Percentiles rank a stretch among this genome's conserved stretches.
These are phyloP conservation scores for Leccinum broughii DNA, from an alignment of 768 basidiomycete genomes.

Conservation along the genomic window DNA sequence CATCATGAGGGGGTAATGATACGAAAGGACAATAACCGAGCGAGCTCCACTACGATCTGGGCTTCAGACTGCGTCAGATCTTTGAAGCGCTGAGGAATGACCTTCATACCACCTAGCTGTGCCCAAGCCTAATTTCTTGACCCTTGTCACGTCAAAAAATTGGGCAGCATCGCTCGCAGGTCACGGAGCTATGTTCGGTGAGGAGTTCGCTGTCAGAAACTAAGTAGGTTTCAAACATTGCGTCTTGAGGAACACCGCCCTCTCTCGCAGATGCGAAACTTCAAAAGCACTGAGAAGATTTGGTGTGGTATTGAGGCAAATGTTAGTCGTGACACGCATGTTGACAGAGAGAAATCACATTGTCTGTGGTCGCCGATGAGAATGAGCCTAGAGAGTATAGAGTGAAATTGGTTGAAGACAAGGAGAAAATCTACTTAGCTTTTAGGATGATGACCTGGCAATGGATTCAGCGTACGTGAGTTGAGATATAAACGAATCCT, in stretches of 20 bases:
- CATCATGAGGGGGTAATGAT: constrained; percentile 81
- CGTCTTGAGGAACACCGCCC: constrained; percentile 58
- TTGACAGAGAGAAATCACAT: constrained; percentile 19
- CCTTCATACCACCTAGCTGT: constrained; percentile 38
- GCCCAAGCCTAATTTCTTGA: constrained; percentile 24
- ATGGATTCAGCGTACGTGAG: background rate
- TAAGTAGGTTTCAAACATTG: constrained; percentile 56
- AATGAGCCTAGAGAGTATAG: constrained; percentile 35
- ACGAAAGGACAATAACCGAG: constrained; percentile 49
- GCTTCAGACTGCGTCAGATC: constrained; percentile 34
- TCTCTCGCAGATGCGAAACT: constrained; percentile 51
- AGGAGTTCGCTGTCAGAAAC: constrained; percentile 44
- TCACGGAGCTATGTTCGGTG: constrained; percentile 50
- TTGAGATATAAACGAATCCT: background rate
- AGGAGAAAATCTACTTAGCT: constrained; percentile 45
- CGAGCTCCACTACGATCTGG: constrained; percentile 53
- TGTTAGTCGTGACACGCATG: background rate
- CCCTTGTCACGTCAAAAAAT: constrained; percentile 41
- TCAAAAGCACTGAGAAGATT: constrained; percentile 79
- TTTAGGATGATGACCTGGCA: too few species aligned
- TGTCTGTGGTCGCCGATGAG: constrained; percentile 43
- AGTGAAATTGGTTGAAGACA: constrained; percentile 29
- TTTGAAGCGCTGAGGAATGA: background rate
- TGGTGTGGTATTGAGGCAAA: constrained; percentile 56
- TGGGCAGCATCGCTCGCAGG: constrained; percentile 34